Evolutionary conservation across 257 asterid species (phyloP), one percentile per base, ranked within the genome.

Genomic region (Solanum virginianum): DNA sequence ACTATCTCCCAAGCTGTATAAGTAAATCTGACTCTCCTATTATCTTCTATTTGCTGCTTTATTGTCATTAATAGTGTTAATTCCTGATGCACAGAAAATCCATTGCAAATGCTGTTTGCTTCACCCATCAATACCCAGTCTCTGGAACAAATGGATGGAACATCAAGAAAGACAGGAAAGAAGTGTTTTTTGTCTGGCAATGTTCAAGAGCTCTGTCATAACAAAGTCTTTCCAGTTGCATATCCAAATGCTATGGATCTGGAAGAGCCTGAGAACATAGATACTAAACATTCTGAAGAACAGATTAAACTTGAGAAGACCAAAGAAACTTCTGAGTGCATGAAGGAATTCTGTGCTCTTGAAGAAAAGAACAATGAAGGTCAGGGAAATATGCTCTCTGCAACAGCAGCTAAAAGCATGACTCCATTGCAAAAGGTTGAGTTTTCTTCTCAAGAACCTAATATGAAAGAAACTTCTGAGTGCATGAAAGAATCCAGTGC

Each of bases 61-160:
- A 84, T 43, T 71, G 51, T 29, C 57, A 70, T 75, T 75, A 49
- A 56, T 70, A 24, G 36, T 49, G 24, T 69, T 17, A 59, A 43
- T 79, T 62, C 75, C 62, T 84, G 74, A 60, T 71, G 32, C 83
- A 88, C 84, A 90, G 93, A 87, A 60, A 85, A 89, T 88, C 90
- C 29, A 69, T 85, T 89, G 53, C 83, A 84, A 53, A 20, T 83
- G 80, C 83, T 89, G 63, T 89, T 86, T 74, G 90, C 88, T 62
- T 90, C 91, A 62, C 90, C 93, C 84, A 62, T 80, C 77, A 88
- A 87, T 74, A 41, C 53, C 57, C 79, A 8, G 49, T 18, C 81
- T 80, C 32, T 84, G 75, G 74, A 71, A 53, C 77, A 59, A 68
- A 80, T 14, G 55, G 86, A 75, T 63, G 82, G 82, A 81, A 47